A percentile compares a stretch with the other conserved stretches of the same genome.
phyloP scores from a whole-genome alignment of 305 asterid genomes.

The Plantago lanceolata region DNA sequence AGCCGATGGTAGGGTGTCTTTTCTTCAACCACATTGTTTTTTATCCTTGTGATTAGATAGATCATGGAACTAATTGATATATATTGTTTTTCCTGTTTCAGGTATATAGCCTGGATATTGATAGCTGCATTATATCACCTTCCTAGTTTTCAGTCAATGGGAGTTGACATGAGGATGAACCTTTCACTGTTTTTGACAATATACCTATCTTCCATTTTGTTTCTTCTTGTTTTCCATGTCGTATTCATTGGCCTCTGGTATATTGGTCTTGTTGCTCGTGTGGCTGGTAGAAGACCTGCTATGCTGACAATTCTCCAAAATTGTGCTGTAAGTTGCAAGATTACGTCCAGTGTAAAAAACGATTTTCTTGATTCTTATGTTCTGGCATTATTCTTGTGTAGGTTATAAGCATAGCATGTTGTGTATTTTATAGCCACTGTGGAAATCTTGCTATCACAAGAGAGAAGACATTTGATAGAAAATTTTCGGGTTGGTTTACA shows the following conservation, averaged over 20 bases:
- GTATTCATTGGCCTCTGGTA: conserved; percentile 92
- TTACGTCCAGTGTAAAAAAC: conserved; percentile 23
- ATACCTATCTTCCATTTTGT: conserved; percentile 70
- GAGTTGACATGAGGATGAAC: conserved; percentile 96
- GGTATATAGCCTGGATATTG: conserved; percentile 92
- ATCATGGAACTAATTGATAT: not conserved
- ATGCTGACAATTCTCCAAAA: conserved; percentile 81
- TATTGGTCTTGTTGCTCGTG: conserved; percentile 91
- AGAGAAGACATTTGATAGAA: conserved; percentile 61
- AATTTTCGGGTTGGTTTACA: conserved; percentile 62
- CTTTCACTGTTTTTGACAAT: conserved; percentile 86
- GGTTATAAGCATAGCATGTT: conserved; percentile 99
- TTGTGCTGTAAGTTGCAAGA: conserved; percentile 71
- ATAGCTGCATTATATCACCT: conserved; percentile 97
- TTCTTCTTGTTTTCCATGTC: conserved; percentile 87
- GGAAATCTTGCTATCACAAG: conserved; percentile 82
- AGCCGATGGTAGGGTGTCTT: conserved; percentile 71
- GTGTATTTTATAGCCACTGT: conserved; percentile 99
- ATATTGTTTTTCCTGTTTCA: conserved; percentile 28
- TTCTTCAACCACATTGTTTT: not conserved
- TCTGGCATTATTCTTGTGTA: conserved; percentile 48
- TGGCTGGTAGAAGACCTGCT: conserved; percentile 90
- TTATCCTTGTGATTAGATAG: too few species aligned
- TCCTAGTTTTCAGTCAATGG: conserved; percentile 99
- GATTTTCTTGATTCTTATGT: conserved; percentile 36